Conservation (phyloP, 2,329 filamentous ascomycete species). For the Seiridium cupressi region DNA sequence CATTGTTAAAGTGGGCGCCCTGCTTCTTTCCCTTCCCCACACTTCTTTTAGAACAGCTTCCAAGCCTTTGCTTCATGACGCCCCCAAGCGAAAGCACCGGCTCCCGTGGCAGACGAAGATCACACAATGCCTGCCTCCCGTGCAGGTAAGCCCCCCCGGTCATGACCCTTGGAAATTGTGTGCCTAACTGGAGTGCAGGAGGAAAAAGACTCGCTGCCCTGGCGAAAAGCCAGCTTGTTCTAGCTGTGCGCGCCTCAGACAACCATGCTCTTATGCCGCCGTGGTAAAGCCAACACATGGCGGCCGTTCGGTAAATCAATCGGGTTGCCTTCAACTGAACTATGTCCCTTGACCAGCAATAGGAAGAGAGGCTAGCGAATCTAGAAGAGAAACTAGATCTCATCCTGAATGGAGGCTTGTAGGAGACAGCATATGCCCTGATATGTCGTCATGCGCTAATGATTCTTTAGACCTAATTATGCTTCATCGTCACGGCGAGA, state of each 20-base stretch:
- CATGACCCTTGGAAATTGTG: neutral
- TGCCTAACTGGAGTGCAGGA: conserved; percentile 22
- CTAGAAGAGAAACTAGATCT: conserved; percentile 52
- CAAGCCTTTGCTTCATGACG: conserved; percentile 22
- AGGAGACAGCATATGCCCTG: neutral
- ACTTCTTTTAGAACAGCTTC: neutral
- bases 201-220: conserved; percentile 51
- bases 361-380: conserved; percentile 50
- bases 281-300: conserved; percentile 33
- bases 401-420: conserved; percentile 41
- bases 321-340: neutral
- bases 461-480: conserved; percentile 25
- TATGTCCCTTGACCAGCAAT: neutral
- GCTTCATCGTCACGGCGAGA: conserved; percentile 19
- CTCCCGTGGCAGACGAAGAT: conserved; percentile 34
- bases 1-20: neutral
- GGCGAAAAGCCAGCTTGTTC: conserved; percentile 51
- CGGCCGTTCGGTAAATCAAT: conserved; percentile 40
- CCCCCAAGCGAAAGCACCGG: conserved; percentile 27
- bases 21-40: neutral
- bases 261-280: conserved; percentile 42
- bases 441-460: too few species aligned
- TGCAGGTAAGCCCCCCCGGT: conserved; percentile 37
- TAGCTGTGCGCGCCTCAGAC: conserved; percentile 46
- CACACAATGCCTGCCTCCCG: conserved; percentile 42